These are phyloP conservation scores for Setomelanomma holmii DNA, from an alignment of 2,329 filamentous ascomycete species.

Conservation along the genomic window DNA sequence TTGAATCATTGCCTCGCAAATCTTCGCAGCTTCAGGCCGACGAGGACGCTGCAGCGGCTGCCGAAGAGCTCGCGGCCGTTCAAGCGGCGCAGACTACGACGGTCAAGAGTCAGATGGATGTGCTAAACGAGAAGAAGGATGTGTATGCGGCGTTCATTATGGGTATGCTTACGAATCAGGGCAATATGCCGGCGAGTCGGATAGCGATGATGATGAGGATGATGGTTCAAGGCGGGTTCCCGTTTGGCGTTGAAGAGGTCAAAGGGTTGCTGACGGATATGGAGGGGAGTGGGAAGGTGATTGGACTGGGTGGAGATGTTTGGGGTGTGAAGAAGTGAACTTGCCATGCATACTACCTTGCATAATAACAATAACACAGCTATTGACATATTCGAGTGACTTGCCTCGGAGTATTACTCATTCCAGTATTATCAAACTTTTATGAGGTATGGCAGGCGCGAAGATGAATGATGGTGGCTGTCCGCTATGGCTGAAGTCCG, in stretches of 20 bases:
- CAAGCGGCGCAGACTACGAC: conserved; percentile 55
- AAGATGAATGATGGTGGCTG: too few species aligned
- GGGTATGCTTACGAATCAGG: conserved; percentile 93
- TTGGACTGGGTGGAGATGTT: conserved; percentile 39
- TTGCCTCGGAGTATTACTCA: too few species aligned
- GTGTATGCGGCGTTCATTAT: conserved; percentile 93
- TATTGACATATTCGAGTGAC: too few species aligned
- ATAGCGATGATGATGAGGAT: conserved; percentile 97
- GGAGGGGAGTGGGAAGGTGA: conserved; percentile 51
- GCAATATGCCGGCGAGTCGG: conserved; percentile 78
- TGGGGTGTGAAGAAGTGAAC: conserved; percentile 41
- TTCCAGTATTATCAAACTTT: too few species aligned
- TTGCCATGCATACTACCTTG: too few species aligned
- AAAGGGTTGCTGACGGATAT: conserved; percentile 80
- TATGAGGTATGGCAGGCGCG: too few species aligned
- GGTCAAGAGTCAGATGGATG: conserved; percentile 60
- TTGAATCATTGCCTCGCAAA: conserved; percentile 60
- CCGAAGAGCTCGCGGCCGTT: conserved; percentile 44
- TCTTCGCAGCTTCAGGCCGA: conserved; percentile 30
- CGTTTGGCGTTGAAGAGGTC: conserved; percentile 88
- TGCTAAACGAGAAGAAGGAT: conserved; percentile 71
- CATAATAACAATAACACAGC: too few species aligned
- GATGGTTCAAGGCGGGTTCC: conserved; percentile 84
- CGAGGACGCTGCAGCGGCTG: conserved; percentile 47
- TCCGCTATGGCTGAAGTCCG: too few species aligned